These are phyloP conservation scores for Candolleomyces aberdarensis DNA, from an alignment of 768 basidiomycete species.

Conservation along the genomic window DNA sequence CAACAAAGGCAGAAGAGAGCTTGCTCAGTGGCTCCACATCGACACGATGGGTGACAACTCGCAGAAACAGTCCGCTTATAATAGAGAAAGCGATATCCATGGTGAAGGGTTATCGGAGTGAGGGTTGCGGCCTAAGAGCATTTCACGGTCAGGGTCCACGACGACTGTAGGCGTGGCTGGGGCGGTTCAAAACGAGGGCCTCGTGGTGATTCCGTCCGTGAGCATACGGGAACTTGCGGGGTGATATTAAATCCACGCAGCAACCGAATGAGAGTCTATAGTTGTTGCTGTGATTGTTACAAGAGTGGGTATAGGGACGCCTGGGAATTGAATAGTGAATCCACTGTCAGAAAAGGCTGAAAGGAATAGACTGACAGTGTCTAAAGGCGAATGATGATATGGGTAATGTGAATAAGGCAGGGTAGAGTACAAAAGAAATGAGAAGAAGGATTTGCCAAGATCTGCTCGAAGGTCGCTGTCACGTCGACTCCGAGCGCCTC, in stretches of 20 bases:
- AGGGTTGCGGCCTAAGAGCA: conserved; percentile 4
- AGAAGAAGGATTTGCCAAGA: no score
- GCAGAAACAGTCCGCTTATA: conserved; percentile 39
- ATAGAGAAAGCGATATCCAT: conserved; percentile 45
- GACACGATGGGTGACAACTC: conserved; percentile 27
- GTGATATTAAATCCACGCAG: conserved; percentile 1
- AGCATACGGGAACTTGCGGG: not conserved
- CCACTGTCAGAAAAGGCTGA: not conserved
- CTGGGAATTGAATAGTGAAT: not conserved
- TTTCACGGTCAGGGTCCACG: not conserved
- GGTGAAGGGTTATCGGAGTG: conserved; percentile 1
- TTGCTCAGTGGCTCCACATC: conserved; percentile 23
- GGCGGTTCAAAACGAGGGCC: not conserved
- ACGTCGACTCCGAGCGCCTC: not conserved
- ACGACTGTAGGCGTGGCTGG: not conserved
- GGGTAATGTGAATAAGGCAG: no score
- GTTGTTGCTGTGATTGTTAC: not conserved
- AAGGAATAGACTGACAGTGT: no score
- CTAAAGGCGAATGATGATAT: no score
- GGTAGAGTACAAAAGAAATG: no score
- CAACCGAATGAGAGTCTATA: not conserved
- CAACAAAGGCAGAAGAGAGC: conserved; percentile 34
- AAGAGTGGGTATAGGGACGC: not conserved
- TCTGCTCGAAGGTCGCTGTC: not conserved
- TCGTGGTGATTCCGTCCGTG: not conserved